Evolutionary conservation across 78 protist genomes (phyloP), one percentile per base, ranked within the genome.

Genomic region (Dictyostelium firmibasis): DNA sequence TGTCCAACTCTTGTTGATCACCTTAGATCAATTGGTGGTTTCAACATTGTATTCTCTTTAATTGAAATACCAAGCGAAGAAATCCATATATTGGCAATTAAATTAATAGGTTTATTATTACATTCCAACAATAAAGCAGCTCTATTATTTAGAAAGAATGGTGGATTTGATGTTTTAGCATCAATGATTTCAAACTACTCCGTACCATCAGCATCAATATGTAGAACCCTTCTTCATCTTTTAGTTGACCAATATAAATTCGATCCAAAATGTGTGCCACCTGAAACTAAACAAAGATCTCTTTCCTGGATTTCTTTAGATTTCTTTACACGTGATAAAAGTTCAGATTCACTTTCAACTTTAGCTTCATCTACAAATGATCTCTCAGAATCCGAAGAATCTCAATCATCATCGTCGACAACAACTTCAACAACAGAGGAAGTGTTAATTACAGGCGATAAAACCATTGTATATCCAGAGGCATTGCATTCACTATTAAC

Each of bases 321-420:
- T 47, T 89, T 89, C 74, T 89, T 89, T 69, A 67, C 94, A 10
- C 67, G 94, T 64, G 94, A 89, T 84, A 89, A 89, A 75, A 47
- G 76, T 6, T 89, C 86, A 11, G 94, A 89, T 47, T 38, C 86
- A 1, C 31, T 89, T 1, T 64, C 86, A 20, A 70, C 82, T 14
- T 8, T 89, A 1, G 75, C 78, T 1, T 23, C n/a, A 18, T 50
- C 79, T 25, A 31, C 77, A 23, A 50, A 38, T 27, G 86, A 67
- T 35, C 14, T 33, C 5, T 79, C 84, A 6, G 84, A 78, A 25
- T 25, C 84, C 0, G 38, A n/a, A n/a, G 23, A 70, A 44, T 64
- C 57, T n/a, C 20, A 53, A 29, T 44, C 33, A 44, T 20, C 25
- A 3, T 18, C 16, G 0, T 8, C 41, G 13, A 14, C 35, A n/a